These are phyloP conservation scores for Aspergillus taichungensis DNA, from an alignment of 495 filamentous ascomycete genomes.

Conservation along the genomic window DNA sequence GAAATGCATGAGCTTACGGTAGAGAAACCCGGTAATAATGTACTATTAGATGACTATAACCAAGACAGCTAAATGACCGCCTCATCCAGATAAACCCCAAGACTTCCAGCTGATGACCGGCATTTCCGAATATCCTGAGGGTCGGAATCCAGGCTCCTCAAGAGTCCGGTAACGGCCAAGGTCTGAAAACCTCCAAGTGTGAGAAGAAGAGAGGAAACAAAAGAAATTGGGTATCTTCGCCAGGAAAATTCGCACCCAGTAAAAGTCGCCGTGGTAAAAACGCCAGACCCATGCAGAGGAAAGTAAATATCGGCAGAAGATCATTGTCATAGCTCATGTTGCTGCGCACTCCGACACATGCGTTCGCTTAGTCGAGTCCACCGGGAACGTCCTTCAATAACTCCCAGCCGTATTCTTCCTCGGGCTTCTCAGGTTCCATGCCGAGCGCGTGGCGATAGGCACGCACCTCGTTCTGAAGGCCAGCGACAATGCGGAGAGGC, in stretches of 20 bases:
- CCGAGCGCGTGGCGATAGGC: conserved; percentile 44
- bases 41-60: no score
- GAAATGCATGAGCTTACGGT: neutral
- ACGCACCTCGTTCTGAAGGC: conserved; percentile 47
- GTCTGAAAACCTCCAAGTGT: conserved; percentile 8
- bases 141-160: neutral
- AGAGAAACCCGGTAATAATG: neutral
- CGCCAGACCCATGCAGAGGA: neutral
- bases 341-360: neutral
- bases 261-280: conserved; percentile 1
- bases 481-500: conserved; percentile 40
- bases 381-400: conserved; percentile 38
- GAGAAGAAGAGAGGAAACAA: conserved; percentile 8
- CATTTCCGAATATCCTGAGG: conserved; percentile 1
- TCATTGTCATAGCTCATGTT: conserved; percentile 1
- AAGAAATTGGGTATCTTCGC: conserved; percentile 5
- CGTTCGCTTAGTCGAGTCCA: conserved; percentile 20
- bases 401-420: conserved; percentile 47
- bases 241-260: neutral
- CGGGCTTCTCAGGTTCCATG: conserved; percentile 43
- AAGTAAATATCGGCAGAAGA: no score
- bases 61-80: no score
- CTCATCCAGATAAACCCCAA: neutral
- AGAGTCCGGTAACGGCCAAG: neutral
- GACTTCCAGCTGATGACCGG: conserved; percentile 5